Base-by-base conservation (phyloP, 1,284 basidiomycete genomes). In the Ganoderma meredithae region DNA sequence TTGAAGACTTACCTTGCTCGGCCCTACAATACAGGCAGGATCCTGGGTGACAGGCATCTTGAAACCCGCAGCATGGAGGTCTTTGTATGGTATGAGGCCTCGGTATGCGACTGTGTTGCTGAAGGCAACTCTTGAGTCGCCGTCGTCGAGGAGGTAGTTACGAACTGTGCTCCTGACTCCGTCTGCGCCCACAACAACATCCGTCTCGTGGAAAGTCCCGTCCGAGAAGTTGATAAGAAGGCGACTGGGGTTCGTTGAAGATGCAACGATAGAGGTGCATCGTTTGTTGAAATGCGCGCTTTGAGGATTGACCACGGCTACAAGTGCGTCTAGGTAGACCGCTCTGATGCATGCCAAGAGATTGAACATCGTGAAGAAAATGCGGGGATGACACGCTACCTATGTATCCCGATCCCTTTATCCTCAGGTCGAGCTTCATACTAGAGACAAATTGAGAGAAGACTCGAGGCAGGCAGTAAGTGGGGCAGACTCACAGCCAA, bases 141-240 rank as follows among this genome's bases (percentile, higher is more conserved):
- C 17, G 0, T 40, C 65, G 13, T 39, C 67, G 6, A 80, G 72
- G 25, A 64, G 33, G 22, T 44, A 79, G 40, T 72, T 70, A 53
- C 87, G 83, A 31, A 83, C 78, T 1, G 74, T 71, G 67, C 86
- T 88, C 73, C 80, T 84, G 65, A 88, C 75, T 2, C 87, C 88
- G 73, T 89, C 88, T 4, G 86, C 83, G 12, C 86, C 87, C 62
- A 90, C 80, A 31, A 89, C 81, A 8, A 88, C 73, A 66, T 88
- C 86, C 3, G 86, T 78, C 68, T 83, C 82, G 65, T 83, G 76
- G 0, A 78, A 79, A 4, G 83, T 82, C 8, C 83, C 84, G 70
- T 88, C 86, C 9, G 82, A 71, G 71, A 88, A 88, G 49, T 80
- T 75, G 3, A 88, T 70, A 17, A 76, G 62, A 5, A 80, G 72